Base-by-base conservation (phyloP, 352 stramenopile species). In the Globisporangium okanoganense region DNA sequence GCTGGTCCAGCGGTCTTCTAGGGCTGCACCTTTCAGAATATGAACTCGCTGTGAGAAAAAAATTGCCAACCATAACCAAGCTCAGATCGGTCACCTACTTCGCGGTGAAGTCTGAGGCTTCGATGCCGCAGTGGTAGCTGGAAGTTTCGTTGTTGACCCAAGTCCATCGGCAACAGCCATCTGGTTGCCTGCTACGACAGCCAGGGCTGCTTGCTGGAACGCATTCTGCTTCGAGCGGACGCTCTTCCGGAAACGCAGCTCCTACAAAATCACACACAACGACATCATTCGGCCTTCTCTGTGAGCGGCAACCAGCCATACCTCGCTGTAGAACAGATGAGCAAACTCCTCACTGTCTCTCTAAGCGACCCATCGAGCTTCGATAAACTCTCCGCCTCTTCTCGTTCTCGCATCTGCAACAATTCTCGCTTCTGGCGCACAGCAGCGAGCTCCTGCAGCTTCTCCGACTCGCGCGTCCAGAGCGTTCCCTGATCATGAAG, bases 391-490 rank as follows among this genome's bases (percentile, higher is more conserved):
- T 75, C 54, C 2, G 52, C 47, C 51, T 84, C 78, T n/a, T 22
- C 47, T 18, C 67, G 65, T 60, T 82, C 65, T 43, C 69, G 61
- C 0, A n/a, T 22, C 33, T 77, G 63, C 33, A 79, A 52, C 16
- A 70, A 65, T 50, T 72, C 70, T 13, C 69, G 69, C 18, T 61
- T 59, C 14, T 66, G 49, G 35, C 76, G 67, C 40, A 90, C 66
- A 5, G 57, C 62, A 29, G 69, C 45, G 8, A 90, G 66, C n/a
- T 81, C 64, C 22, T 71, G 71, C 43, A 75, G 76, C 24, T 72
- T 77, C 55, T 79, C 69, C 4, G 70, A 51, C 57, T 88, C 75
- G 3, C 72, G 73, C 2, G 63, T 64, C 76, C 75, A 90, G 25
- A 88, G 69, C 22, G 64, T 64, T 12, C 70, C 71, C 70, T 81